Evolutionary conservation across 768 basidiomycete species (phyloP).

Genomic region (Termitomyces sp.): DNA sequence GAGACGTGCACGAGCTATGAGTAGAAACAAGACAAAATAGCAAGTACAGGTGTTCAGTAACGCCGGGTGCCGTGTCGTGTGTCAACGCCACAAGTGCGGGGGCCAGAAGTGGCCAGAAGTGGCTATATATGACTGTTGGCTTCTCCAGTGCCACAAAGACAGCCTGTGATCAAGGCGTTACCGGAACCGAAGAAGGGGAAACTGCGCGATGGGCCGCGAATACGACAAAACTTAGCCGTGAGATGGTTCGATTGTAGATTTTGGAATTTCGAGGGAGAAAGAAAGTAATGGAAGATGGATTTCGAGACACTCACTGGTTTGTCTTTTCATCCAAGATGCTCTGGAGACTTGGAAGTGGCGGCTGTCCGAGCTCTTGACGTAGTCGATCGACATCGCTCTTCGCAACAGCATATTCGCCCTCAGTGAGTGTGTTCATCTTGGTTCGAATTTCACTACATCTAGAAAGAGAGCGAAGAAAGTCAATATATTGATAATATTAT

Average conservation of each 20-base stretch:
- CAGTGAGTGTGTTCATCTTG: slow-evolving; percentile 65
- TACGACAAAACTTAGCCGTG: neutral
- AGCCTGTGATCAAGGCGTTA: neutral
- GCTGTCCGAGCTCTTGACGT: slow-evolving; percentile 72
- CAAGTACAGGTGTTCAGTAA: neutral
- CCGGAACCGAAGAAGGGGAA: neutral
- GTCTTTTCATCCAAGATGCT: slow-evolving; percentile 71
- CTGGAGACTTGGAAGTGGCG: slow-evolving; percentile 69
- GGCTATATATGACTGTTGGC: neutral
- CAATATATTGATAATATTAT: neutral
- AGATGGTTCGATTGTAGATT: neutral
- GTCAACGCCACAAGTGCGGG: slow-evolving; percentile 1
- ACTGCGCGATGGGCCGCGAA: neutral
- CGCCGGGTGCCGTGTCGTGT: neutral
- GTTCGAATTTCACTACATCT: slow-evolving; percentile 65
- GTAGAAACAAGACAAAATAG: neutral
- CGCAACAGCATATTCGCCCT: slow-evolving; percentile 71
- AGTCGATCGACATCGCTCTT: slow-evolving; percentile 77
- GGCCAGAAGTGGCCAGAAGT: neutral
- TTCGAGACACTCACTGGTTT: slow-evolving; percentile 33
- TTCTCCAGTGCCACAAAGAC: neutral
- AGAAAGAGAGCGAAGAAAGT: slow-evolving; percentile 3
- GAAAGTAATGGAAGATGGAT: neutral
- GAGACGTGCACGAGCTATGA: neutral
- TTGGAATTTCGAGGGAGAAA: neutral